phyloP scores from a whole-genome alignment of 345 rosid genomes.

The Citrus glauca region DNA sequence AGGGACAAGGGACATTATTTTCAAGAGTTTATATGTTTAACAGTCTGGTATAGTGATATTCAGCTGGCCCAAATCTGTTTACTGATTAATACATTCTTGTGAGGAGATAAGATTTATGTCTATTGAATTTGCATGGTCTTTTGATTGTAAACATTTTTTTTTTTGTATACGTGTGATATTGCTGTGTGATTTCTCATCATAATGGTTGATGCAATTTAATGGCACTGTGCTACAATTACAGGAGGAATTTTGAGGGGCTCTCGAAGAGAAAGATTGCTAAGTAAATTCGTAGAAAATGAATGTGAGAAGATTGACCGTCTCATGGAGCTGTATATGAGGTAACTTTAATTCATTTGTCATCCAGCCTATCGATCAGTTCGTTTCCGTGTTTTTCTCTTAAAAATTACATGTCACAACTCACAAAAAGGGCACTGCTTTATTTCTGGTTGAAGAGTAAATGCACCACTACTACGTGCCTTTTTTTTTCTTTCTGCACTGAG shows the following conservation, averaged over 20 bases:
- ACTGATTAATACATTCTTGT: neutral
- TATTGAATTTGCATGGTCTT: neutral
- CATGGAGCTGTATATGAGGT: constrained; percentile 90
- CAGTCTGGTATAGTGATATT: neutral
- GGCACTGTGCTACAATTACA: constrained; percentile 23
- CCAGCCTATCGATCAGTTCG: neutral
- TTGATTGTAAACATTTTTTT: neutral
- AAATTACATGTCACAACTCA: neutral
- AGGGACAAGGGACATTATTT: neutral
- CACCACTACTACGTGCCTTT: neutral
- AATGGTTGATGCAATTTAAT: neutral
- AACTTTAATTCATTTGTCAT: neutral
- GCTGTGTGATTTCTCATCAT: neutral
- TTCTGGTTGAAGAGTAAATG: constrained; percentile 4
- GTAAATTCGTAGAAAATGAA: constrained; percentile 93
- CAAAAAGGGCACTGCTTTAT: neutral
- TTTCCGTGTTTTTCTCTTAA: constrained; percentile 1
- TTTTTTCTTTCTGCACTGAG: neutral
- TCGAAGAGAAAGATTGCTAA: constrained; percentile 81
- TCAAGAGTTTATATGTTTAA: neutral
- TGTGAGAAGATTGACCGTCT: constrained; percentile 97
- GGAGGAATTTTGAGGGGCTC: constrained; percentile 92
- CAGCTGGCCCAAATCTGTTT: neutral
- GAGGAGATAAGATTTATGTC: neutral
- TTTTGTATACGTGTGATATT: neutral